Conservation (phyloP, 192 early-diverging fungal species). For the Mortierella hygrophila region DNA sequence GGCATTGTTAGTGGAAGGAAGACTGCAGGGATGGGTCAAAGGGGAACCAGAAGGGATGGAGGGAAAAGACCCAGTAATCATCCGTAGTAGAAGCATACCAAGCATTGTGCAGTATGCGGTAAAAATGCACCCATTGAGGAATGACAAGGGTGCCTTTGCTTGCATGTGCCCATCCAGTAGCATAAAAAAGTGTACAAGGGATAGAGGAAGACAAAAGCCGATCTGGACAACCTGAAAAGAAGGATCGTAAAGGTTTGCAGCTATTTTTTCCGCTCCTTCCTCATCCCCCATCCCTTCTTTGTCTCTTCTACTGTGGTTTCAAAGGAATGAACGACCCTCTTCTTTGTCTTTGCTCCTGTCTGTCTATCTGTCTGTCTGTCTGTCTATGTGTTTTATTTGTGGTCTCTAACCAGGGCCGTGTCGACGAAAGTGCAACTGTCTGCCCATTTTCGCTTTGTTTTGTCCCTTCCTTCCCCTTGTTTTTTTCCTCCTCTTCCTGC, state of each 20-base stretch:
- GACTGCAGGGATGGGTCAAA: too few species aligned
- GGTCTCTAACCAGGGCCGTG: not conserved
- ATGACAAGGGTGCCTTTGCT: not conserved
- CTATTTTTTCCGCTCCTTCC: not conserved
- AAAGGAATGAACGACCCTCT: not conserved
- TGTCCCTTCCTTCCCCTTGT: not conserved
- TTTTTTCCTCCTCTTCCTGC: slow-evolving; percentile 6
- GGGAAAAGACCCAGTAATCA: not conserved
- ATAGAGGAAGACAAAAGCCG: not conserved
- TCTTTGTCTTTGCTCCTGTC: too few species aligned
- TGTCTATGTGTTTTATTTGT: not conserved
- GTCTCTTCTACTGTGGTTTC: not conserved
- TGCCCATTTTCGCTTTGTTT: not conserved
- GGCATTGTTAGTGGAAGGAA: too few species aligned
- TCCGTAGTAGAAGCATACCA: not conserved
- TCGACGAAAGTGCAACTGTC: not conserved
- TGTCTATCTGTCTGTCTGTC: too few species aligned
- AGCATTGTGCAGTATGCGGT: not conserved
- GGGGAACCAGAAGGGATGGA: too few species aligned
- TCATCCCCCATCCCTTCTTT: not conserved
- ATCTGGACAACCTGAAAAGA: not conserved
- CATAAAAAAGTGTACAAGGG: not conserved
- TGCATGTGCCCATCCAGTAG: not conserved
- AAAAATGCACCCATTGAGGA: not conserved
- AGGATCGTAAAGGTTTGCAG: not conserved